These are phyloP conservation scores for Anthostomella pinea DNA, from an alignment of 2,329 filamentous ascomycete genomes.

Conservation along the genomic window DNA sequence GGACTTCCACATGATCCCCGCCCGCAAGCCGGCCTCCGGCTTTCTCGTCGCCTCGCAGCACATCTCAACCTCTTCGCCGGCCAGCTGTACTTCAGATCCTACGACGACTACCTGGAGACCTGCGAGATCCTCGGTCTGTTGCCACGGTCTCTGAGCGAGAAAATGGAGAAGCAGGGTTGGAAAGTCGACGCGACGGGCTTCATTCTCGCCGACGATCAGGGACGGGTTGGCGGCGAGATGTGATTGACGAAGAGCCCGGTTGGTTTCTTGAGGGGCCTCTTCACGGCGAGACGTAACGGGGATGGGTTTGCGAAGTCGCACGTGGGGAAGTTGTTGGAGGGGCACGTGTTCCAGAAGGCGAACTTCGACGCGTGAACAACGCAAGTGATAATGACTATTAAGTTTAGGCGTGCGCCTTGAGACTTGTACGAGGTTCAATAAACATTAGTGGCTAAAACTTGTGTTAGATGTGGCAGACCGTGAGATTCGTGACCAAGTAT, in stretches of 20 bases:
- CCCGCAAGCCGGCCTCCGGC: background rate
- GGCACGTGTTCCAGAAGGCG: conserved; percentile 5
- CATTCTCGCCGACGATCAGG: conserved; percentile 5
- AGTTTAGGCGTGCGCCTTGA: no score
- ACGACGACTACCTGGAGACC: conserved; percentile 7
- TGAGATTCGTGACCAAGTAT: no score
- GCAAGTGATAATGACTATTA: no score
- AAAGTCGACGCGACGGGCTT: conserved; percentile 9
- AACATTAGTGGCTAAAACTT: no score
- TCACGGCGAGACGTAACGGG: conserved; percentile 10
- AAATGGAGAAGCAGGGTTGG: no score
- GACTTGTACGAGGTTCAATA: no score
- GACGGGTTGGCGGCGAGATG: conserved; percentile 6
- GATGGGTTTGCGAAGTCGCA: conserved; percentile 11
- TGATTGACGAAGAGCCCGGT: conserved; percentile 8
- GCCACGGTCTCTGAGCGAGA: background rate
- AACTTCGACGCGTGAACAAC: no score
- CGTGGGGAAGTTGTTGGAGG: conserved; percentile 8
- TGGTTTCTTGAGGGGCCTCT: conserved; percentile 8
- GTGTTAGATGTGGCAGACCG: no score
- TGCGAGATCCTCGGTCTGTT: conserved; percentile 9
- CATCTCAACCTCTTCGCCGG: conserved; percentile 12
- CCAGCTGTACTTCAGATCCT: conserved; percentile 10
- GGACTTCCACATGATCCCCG: conserved; percentile 8
- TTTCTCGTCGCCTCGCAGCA: conserved; percentile 1